phyloP scores from a whole-genome alignment of 805 yeast genomes.

The Cyberlindnera xishuangbannaensis region DNA sequence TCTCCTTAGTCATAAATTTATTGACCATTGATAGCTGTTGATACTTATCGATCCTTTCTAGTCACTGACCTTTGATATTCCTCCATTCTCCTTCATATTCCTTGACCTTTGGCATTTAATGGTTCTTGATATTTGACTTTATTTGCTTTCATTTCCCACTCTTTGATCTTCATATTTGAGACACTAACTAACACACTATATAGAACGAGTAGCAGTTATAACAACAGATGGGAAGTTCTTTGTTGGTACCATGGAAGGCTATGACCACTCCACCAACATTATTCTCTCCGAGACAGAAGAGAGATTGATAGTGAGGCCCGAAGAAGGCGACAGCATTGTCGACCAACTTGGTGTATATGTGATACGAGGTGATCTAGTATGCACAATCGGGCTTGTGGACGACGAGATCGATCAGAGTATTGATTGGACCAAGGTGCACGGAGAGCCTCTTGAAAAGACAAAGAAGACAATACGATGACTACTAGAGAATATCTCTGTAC shows the following conservation, averaged over 20 bases:
- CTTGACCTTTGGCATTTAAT: too few relatives aligned
- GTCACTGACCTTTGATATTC: too few relatives aligned
- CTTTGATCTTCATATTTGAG: too few relatives aligned
- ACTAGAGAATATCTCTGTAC: too few relatives aligned
- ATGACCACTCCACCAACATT: slow-evolving; percentile 59
- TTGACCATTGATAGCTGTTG: too few relatives aligned
- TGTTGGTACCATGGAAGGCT: slow-evolving; percentile 49
- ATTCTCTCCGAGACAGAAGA: slow-evolving; percentile 48
- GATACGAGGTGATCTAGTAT: slow-evolving; percentile 55
- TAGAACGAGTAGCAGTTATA: slow-evolving; percentile 47
- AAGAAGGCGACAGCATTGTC: slow-evolving; percentile 21
- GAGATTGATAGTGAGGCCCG: slow-evolving; percentile 36
- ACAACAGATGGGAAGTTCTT: slow-evolving; percentile 53
- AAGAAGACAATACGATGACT: slow-evolving; percentile 22
- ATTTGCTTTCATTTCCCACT: too few relatives aligned
- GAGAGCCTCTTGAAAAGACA: slow-evolving; percentile 22
- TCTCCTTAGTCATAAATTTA: too few relatives aligned
- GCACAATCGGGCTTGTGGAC: slow-evolving; percentile 50
- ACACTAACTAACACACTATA: slow-evolving; percentile 7
- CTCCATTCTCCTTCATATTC: too few relatives aligned
- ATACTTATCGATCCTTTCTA: too few relatives aligned
- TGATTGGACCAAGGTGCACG: slow-evolving; percentile 28
- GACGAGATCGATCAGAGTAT: slow-evolving; percentile 33
- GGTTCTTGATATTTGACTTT: too few relatives aligned
- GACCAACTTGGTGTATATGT: slow-evolving; percentile 42